Evolutionary conservation across 352 stramenopile species (phyloP), one percentile per base, ranked within the genome.

Genomic region (Pythium scleroteichum): DNA sequence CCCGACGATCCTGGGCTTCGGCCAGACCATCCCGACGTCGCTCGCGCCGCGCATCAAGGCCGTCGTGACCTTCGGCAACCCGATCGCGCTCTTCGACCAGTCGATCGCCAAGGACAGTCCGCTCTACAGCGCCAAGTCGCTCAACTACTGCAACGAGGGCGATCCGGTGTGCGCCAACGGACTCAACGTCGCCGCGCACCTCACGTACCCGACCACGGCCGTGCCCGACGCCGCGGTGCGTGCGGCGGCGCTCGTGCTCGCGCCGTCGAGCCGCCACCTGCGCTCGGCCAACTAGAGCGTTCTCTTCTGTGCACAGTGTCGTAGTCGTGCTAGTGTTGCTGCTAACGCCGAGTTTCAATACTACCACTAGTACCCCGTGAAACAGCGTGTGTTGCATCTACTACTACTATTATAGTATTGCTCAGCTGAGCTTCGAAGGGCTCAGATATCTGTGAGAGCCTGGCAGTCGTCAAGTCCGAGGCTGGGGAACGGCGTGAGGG

Each of bases 41-140:
- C 23, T 70, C 17, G 59, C 64, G 10, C 45, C 64, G 16, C 54
- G 62, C 45, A 69, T 72, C 29, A 71, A 73, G 48, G 66, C 62
- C 9, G 57, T 75, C 27, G 68, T 72, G 35, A 71, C 59, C 14
- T 75, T 54, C 32, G 47, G 47, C 17, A 54, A 54, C 47, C 32
- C 47, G 19, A 27, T 54, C 4, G 47, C 17, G 4, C 47, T 54
- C 1, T 23, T 54, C 47, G 47, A 32, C 6, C 19, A 38, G 26
- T 42, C 23, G 24, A 54, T 54, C 47, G 47, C 47, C 16, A 54
- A 20, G 24, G 17, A 20, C 24, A 54, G 47, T 26, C 6, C 26
- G 3, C 26, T 54, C 14, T 54, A 54, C 47, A 26, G 47, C 16
- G 19, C 53, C 20, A 60, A 60, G 38, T 29, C 46, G 32, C n/a